These are phyloP conservation scores for Wallacemonas sp. DNA, from an alignment of 208 protist genomes.

Conservation along the genomic window DNA sequence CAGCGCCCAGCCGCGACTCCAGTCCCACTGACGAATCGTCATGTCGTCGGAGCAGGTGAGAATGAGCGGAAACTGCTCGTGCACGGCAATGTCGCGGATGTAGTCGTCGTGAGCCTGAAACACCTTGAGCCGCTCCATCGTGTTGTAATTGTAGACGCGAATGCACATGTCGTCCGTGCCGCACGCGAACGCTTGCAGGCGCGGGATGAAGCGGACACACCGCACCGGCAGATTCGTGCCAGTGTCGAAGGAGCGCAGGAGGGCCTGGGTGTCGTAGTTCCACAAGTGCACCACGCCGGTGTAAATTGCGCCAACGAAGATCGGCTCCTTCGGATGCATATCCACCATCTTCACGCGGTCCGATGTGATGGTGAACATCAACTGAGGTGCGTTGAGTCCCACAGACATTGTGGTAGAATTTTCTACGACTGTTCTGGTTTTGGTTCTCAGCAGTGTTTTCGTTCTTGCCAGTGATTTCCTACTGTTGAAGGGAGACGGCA, in stretches of 20 bases:
- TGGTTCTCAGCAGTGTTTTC: too few species aligned
- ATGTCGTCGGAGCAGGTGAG: conserved; percentile 98
- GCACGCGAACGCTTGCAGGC: conserved; percentile 96
- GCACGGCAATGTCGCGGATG: conserved; percentile 96
- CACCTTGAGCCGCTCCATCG: conserved; percentile 96
- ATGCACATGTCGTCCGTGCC: conserved; percentile 96
- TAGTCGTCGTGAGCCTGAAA: conserved; percentile 98
- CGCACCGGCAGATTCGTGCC: conserved; percentile 92
- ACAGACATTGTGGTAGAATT: conserved; percentile 8
- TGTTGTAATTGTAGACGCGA: conserved; percentile 99
- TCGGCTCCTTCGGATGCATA: conserved; percentile 98
- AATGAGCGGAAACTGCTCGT: conserved; percentile 96
- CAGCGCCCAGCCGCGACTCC: conserved; percentile 95
- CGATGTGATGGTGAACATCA: conserved; percentile 79
- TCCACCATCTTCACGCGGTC: conserved; percentile 99
- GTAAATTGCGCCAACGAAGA: conserved; percentile 95
- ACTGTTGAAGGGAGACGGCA: too few species aligned
- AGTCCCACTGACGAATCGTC: conserved; percentile 98
- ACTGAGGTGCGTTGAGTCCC: not conserved
- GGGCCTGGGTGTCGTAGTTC: conserved; percentile 96
- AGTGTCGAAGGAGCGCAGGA: conserved; percentile 98
- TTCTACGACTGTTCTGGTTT: too few species aligned
- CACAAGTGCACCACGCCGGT: conserved; percentile 96
- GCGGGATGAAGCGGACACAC: conserved; percentile 95
- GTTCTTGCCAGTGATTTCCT: too few species aligned